phyloP scores from a whole-genome alignment of 768 basidiomycete species.

The Hygrophorus russula region DNA sequence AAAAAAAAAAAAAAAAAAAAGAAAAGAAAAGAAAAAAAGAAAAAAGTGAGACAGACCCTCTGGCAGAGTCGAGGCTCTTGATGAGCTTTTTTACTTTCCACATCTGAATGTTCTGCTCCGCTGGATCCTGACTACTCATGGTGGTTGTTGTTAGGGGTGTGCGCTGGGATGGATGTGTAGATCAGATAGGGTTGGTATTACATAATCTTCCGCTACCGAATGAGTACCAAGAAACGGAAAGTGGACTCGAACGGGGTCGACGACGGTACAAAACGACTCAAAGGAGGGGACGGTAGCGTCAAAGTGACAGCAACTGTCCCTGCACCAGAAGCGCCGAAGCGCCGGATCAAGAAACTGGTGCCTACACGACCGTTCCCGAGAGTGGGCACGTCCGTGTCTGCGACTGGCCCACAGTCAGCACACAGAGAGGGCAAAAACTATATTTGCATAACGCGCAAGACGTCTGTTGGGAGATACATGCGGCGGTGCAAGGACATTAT shows the following conservation, averaged over 20 bases:
- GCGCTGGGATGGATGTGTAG: neutral
- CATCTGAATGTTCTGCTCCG: slow-evolving; percentile 95
- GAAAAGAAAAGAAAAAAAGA: too few species aligned
- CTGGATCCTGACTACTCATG: slow-evolving; percentile 74
- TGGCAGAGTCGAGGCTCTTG: slow-evolving; percentile 90
- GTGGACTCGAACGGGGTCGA: slow-evolving; percentile 15
- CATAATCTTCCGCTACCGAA: slow-evolving; percentile 8
- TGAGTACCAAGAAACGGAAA: slow-evolving; percentile 26
- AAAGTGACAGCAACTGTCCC: neutral
- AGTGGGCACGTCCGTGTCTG: slow-evolving; percentile 63
- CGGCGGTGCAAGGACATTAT: slow-evolving; percentile 66
- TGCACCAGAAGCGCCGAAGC: slow-evolving; percentile 15
- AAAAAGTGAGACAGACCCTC: slow-evolving; percentile 45
- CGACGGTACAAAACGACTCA: neutral
- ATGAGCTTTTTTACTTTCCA: slow-evolving; percentile 99
- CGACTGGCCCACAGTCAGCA: slow-evolving; percentile 70
- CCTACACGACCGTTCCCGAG: slow-evolving; percentile 70
- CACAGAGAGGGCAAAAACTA: slow-evolving; percentile 74
- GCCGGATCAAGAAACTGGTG: slow-evolving; percentile 49
- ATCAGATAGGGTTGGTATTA: neutral
- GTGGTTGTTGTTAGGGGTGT: slow-evolving; percentile 6
- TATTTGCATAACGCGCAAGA: slow-evolving; percentile 73
- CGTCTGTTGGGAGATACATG: slow-evolving; percentile 60
- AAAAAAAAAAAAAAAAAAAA: too few species aligned
- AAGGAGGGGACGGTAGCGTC: slow-evolving; percentile 1